Conservation (phyloP, 108 stramenopile genomes). For the Pseudonitzschia multistriata region DNA sequence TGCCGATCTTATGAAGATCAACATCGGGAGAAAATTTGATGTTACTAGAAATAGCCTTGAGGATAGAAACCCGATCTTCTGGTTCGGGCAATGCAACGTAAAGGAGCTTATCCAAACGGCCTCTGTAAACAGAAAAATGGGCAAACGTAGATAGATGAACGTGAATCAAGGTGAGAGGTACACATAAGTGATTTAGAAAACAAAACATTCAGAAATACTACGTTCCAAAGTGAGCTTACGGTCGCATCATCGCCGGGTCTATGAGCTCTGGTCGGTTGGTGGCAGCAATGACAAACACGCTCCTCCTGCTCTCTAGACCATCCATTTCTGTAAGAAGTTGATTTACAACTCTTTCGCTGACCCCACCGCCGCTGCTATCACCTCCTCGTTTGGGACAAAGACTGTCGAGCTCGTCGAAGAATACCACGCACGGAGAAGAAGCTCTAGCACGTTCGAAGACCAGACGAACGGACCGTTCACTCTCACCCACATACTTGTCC, state of each 20-base stretch:
- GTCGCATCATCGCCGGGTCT: conserved; percentile 94
- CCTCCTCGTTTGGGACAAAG: conserved; percentile 91
- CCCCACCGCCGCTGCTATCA: conserved; percentile 92
- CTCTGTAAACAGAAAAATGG: conserved; percentile 29
- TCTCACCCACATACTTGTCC: conserved; percentile 96
- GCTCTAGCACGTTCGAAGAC: conserved; percentile 88
- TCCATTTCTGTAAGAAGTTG: conserved; percentile 99
- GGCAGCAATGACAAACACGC: conserved; percentile 94
- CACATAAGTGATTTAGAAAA: too few species aligned
- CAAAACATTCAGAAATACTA: conserved; percentile 8
- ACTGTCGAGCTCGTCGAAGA: conserved; percentile 99
- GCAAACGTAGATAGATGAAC: background rate
- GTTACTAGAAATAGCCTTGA: conserved; percentile 65
- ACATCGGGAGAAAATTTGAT: conserved; percentile 65
- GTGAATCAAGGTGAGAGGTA: background rate
- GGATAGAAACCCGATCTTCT: conserved; percentile 78
- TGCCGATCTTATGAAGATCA: conserved; percentile 66
- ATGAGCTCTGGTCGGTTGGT: conserved; percentile 95
- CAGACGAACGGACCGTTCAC: conserved; percentile 91
- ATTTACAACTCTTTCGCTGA: conserved; percentile 94
- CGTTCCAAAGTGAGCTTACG: conserved; percentile 60
- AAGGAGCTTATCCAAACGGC: conserved; percentile 92
- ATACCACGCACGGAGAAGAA: conserved; percentile 95
- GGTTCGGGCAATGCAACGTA: conserved; percentile 92
- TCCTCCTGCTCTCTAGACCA: conserved; percentile 90